Percentiles rank a stretch among this genome's conserved stretches.
phyloP scores from a whole-genome alignment of 805 yeast species.

The Metschnikowia lochheadii region DNA sequence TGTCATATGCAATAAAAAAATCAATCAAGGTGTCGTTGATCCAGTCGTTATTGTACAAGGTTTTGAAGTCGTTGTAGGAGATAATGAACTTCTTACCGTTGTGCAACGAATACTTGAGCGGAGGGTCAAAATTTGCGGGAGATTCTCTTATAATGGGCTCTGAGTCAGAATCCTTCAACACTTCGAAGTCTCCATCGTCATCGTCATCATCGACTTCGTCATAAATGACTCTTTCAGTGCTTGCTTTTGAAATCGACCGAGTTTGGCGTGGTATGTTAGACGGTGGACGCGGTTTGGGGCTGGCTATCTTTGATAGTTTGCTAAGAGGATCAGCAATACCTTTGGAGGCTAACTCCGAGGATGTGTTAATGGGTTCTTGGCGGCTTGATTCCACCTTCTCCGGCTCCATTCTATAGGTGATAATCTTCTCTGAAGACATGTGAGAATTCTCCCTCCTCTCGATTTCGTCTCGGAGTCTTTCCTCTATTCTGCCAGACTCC shows the following conservation, averaged over 20 bases:
- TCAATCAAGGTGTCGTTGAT: conserved; percentile 86
- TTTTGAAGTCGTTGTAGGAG: conserved; percentile 67
- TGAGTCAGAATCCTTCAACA: not conserved
- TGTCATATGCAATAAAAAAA: conserved; percentile 66
- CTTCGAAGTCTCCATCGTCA: not conserved
- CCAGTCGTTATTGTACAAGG: conserved; percentile 80
- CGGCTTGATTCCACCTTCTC: not conserved
- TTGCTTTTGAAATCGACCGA: not conserved
- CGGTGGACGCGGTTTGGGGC: not conserved
- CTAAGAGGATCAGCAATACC: not conserved
- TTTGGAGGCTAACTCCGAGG: not conserved
- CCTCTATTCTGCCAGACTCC: conserved; percentile 1
- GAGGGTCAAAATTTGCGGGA: conserved; percentile 42
- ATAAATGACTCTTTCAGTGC: conserved; percentile 4
- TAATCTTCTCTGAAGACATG: not conserved
- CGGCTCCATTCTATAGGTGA: not conserved
- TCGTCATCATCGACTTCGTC: conserved; percentile 8
- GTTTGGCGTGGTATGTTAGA: not conserved
- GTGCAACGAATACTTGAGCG: conserved; percentile 47
- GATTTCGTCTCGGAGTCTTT: conserved; percentile 4
- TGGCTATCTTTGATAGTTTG: not conserved
- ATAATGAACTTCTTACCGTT: conserved; percentile 56
- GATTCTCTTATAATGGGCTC: conserved; percentile 15
- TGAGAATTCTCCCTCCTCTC: conserved; percentile 8
- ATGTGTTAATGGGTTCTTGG: not conserved